These are phyloP conservation scores for Malus orientalis DNA, from an alignment of 306 rosid genomes.

Conservation along the genomic window DNA sequence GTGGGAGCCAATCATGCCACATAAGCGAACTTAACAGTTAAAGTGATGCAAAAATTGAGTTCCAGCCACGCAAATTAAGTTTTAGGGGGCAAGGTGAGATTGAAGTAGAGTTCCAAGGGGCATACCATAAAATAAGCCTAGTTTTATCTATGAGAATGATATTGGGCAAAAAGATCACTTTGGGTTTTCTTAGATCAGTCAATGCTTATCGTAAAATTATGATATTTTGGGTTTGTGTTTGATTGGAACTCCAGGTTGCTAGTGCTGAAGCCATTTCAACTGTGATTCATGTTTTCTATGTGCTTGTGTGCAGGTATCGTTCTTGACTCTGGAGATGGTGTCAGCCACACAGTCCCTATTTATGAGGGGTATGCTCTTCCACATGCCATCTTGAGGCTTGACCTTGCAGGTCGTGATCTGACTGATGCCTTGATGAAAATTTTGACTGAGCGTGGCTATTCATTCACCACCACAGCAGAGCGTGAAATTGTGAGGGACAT, in stretches of 20 bases:
- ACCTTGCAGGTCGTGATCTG: slow-evolving; percentile 79
- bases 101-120: too few species aligned
- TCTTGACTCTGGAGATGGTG: slow-evolving; percentile 37
- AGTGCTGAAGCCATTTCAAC: background rate
- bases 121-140: too few species aligned
- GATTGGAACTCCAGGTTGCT: background rate
- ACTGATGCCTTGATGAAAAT: slow-evolving; percentile 79
- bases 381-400: slow-evolving; percentile 54
- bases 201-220: background rate
- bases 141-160: background rate
- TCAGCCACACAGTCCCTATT: slow-evolving; percentile 34
- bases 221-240: background rate
- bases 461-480: slow-evolving; percentile 75
- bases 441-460: slow-evolving; percentile 74
- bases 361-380: slow-evolving; percentile 35
- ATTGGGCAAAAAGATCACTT: background rate
- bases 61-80: too few species aligned
- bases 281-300: background rate
- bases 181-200: background rate
- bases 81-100: too few species aligned
- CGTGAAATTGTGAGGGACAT: slow-evolving; percentile 82
- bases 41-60: too few species aligned
- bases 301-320: slow-evolving; percentile 24
- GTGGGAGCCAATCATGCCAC: too few species aligned
- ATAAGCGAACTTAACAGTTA: too few species aligned